Evolutionary conservation across 192 early-diverging fungal species (phyloP).

Genomic region (Jimgerdemannia flammicorona): DNA sequence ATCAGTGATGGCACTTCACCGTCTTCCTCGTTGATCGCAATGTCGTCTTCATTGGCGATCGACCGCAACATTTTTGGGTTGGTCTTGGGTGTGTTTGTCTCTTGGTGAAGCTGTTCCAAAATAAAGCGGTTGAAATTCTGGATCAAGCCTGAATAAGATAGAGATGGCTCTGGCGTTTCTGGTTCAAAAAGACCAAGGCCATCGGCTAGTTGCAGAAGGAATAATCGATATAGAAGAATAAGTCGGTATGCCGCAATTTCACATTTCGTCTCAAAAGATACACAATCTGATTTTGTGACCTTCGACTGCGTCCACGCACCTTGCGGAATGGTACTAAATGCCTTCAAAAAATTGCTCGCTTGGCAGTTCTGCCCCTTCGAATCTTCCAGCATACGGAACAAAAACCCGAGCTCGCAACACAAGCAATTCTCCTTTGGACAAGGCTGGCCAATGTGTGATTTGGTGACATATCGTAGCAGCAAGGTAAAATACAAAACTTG

Average conservation of each 20-base stretch:
- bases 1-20: constrained; percentile 42
- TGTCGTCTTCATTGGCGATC: constrained; percentile 3
- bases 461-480: constrained; percentile 61
- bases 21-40: constrained; percentile 4
- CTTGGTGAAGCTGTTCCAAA: constrained; percentile 83
- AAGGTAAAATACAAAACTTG: constrained; percentile 78
- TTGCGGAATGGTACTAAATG: constrained; percentile 80
- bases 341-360: constrained; percentile 86
- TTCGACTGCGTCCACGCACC: constrained; percentile 32
- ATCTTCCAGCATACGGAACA: constrained; percentile 90
- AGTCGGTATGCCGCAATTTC: background rate
- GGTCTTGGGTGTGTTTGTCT: constrained; percentile 44
- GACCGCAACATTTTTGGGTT: constrained; percentile 26
- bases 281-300: background rate
- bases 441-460: constrained; percentile 63
- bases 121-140: constrained; percentile 91
- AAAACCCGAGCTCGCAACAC: constrained; percentile 87
- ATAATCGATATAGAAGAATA: background rate
- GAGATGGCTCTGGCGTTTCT: constrained; percentile 54
- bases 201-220: constrained; percentile 41
- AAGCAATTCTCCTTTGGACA: constrained; percentile 80
- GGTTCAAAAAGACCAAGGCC: constrained; percentile 90
- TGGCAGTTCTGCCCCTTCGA: constrained; percentile 94
- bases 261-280: constrained; percentile 1
- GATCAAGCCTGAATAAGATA: constrained; percentile 69